phyloP scores from a whole-genome alignment of 176 grass and related monocot species.

The Zea luxurians region DNA sequence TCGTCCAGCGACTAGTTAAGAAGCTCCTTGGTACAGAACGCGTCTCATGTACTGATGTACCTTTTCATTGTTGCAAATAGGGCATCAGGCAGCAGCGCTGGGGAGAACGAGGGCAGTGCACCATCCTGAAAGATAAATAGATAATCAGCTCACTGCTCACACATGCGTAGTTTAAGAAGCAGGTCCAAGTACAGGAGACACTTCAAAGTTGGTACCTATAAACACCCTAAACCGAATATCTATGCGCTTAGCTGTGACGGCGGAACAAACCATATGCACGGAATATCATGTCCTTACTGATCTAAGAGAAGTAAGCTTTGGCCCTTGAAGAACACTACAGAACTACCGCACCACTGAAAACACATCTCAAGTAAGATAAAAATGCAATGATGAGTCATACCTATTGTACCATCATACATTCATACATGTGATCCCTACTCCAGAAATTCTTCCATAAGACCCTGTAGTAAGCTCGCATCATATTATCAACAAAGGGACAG shows the following conservation, averaged over 20 bases:
- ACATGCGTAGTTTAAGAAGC: conserved; percentile 7
- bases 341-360: neutral
- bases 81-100: conserved; percentile 21
- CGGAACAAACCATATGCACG: conserved; percentile 4
- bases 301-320: conserved; percentile 9
- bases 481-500: neutral
- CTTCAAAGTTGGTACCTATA: neutral
- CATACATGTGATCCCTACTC: conserved; percentile 45
- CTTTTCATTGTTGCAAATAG: neutral
- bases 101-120: neutral
- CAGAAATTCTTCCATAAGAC: conserved; percentile 93
- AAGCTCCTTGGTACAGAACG: conserved; percentile 17
- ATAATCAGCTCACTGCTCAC: conserved; percentile 32
- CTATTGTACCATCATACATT: conserved; percentile 41
- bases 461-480: conserved; percentile 48
- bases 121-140: neutral
- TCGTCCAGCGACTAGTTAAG: conserved; percentile 9
- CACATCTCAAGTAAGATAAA: conserved; percentile 7
- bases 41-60: conserved; percentile 23
- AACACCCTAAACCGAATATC: conserved; percentile 6
- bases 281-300: conserved; percentile 11
- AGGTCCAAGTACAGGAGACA: conserved; percentile 22
- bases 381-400: conserved; percentile 27
- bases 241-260: neutral
- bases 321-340: conserved; percentile 3